These are phyloP conservation scores for Xylaria sp. DNA, from an alignment of 2,329 filamentous ascomycete genomes.

Conservation along the genomic window DNA sequence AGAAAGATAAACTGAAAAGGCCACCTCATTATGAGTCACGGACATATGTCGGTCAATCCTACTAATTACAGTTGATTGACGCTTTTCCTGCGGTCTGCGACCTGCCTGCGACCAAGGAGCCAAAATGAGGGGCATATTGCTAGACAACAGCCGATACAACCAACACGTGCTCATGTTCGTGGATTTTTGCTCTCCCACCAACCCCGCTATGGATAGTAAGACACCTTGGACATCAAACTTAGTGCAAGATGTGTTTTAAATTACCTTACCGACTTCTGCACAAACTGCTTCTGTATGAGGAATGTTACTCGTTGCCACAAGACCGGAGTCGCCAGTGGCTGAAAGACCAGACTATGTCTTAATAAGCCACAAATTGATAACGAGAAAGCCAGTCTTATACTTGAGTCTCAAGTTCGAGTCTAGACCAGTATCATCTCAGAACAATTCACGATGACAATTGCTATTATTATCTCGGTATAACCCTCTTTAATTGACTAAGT, in stretches of 20 bases:
- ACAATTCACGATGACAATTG: slow-evolving; percentile 14
- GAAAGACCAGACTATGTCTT: slow-evolving; percentile 18
- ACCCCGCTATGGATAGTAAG: slow-evolving; percentile 12
- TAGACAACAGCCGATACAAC: slow-evolving; percentile 12
- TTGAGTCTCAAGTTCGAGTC: slow-evolving; percentile 1
- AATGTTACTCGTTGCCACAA: neutral
- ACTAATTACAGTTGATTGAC: neutral
- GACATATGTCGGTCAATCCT: slow-evolving; percentile 21
- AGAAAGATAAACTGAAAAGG: slow-evolving; percentile 11
- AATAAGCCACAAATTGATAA: slow-evolving; percentile 21
- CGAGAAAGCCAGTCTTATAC: slow-evolving; percentile 4
- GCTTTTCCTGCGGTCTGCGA: slow-evolving; percentile 23
- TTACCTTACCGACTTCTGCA: slow-evolving; percentile 3
- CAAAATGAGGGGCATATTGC: slow-evolving; percentile 23
- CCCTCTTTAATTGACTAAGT: neutral
- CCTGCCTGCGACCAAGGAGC: slow-evolving; percentile 22
- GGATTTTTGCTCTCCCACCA: slow-evolving; percentile 3
- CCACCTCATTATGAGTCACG: slow-evolving; percentile 39
- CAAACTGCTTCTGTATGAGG: slow-evolving; percentile 1
- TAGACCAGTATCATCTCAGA: slow-evolving; percentile 10
- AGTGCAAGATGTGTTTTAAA: slow-evolving; percentile 1
- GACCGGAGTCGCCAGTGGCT: slow-evolving; percentile 22
- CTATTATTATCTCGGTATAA: slow-evolving; percentile 2
- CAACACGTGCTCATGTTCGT: slow-evolving; percentile 2
- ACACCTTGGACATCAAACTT: neutral